Percentiles rank a stretch among this genome's conserved stretches.
phyloP scores from a whole-genome alignment of 176 grass and related monocot genomes.

The Musa beccarii region DNA sequence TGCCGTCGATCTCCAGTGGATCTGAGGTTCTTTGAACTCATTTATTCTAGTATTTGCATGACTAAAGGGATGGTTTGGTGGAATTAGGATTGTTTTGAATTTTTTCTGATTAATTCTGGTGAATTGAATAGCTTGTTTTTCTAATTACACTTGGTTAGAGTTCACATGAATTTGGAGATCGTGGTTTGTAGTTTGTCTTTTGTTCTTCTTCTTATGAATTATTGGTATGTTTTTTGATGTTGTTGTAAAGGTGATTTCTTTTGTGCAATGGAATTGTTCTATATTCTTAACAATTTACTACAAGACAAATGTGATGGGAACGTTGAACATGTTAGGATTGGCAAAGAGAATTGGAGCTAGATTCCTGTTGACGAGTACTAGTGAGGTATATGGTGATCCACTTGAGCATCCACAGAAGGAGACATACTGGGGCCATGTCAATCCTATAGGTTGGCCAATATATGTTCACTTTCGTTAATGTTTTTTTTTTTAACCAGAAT shows the following conservation, averaged over 20 bases:
- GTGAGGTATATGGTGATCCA: conserved; percentile 89
- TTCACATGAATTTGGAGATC: background rate
- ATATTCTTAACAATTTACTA: conserved; percentile 45
- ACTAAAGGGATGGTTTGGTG: background rate
- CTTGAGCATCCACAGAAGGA: conserved; percentile 96
- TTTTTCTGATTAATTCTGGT: background rate
- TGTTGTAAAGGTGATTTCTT: background rate
- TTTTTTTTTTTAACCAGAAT: background rate
- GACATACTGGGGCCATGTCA: conserved; percentile 95
- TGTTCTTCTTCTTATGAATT: background rate
- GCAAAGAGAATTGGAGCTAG: conserved; percentile 83
- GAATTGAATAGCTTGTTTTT: background rate
- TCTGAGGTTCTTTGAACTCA: background rate
- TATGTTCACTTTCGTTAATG: conserved; percentile 13
- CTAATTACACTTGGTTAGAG: background rate
- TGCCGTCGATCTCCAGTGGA: background rate
- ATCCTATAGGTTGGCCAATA: conserved; percentile 59
- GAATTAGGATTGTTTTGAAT: background rate
- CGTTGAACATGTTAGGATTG: conserved; percentile 89
- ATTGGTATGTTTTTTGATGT: background rate
- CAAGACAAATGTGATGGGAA: conserved; percentile 98
- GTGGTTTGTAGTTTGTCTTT: background rate
- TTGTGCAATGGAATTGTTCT: background rate
- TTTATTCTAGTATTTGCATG: background rate
- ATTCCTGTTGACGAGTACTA: conserved; percentile 88